Base-by-base conservation (phyloP, 805 yeast genomes). In the Hanseniaspora lindneri region DNA sequence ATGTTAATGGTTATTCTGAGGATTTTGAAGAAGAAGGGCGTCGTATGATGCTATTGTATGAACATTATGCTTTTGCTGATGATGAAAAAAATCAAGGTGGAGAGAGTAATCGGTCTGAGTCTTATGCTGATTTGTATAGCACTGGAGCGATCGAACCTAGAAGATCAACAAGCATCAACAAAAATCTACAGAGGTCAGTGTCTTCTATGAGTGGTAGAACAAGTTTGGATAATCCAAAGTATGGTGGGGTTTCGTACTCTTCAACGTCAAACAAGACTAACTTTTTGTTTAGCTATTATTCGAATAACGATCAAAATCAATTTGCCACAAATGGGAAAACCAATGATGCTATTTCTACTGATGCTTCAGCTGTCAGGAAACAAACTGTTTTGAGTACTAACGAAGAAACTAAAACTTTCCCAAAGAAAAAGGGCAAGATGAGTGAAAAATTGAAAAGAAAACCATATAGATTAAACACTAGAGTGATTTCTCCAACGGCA, bases 21-120 rank as follows among this genome's bases (percentile, higher is more conserved):
- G 51, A 49, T 10, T 37, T 49, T 37, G 51, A 49, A 28, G 49
- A 46, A 39, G 51, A 49, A 37, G 48, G 47, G 13, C 39, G 44
- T 24, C 32, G 51, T 29, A 49, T 49, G 51, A 49, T 49, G 51
- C 23, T 49, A 6, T 32, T 49, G 16, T 49, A 49, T 49, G 51
- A 49, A 24, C 47, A 49, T 28, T 39, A 42, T 33, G 39, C 39
- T 19, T 17, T n/a, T 24, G 23, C n/a, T n/a, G n/a, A 30, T 13
- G 42, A 41, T 9, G 51, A 35, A 17, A 27, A 37, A 8, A 32
- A n/a, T 27, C 44, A 40, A 23, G 21, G 25, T 7, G 24, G 8
- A 9, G 41, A 27, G 13, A 25, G 32, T 16, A 32, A 24, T 14
- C 42, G 39, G 9, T 39, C 39, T 1, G 33, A 37, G 17, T 47